Percentiles rank a stretch among this genome's conserved stretches.
phyloP scores from a whole-genome alignment of 2,329 filamentous ascomycete genomes.

The Fusarium heterosporum region DNA sequence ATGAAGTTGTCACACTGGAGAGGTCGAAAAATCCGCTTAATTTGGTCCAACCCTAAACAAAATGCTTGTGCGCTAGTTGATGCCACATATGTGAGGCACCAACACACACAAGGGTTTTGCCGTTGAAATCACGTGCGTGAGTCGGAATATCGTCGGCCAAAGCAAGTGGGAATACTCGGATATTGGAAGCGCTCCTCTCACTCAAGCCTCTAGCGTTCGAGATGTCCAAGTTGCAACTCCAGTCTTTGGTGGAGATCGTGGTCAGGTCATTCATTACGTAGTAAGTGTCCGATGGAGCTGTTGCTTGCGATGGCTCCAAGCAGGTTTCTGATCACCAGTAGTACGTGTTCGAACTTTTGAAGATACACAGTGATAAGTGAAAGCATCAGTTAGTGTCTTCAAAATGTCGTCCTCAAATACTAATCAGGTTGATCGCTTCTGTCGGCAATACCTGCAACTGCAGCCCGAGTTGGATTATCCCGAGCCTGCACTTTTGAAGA shows the following conservation, averaged over 20 bases:
- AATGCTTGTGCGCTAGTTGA: constrained; percentile 18
- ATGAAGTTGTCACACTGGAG: constrained; percentile 50
- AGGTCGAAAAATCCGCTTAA: constrained; percentile 56
- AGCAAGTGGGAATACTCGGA: neutral
- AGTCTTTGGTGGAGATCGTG: constrained; percentile 39
- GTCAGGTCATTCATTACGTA: constrained; percentile 18
- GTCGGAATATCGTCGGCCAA: constrained; percentile 33
- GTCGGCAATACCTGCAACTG: constrained; percentile 83
- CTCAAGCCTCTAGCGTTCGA: constrained; percentile 10
- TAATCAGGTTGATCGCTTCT: constrained; percentile 63
- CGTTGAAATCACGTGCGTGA: constrained; percentile 32
- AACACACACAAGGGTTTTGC: constrained; percentile 24
- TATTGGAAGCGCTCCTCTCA: constrained; percentile 10
- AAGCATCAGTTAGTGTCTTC: neutral
- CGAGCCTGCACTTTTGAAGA: constrained; percentile 65
- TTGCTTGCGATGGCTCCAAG: constrained; percentile 15
- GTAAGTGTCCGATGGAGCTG: constrained; percentile 27
- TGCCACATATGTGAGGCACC: constrained; percentile 38
- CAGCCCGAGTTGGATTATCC: constrained; percentile 75
- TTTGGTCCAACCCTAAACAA: constrained; percentile 62
- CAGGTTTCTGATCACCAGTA: constrained; percentile 23
- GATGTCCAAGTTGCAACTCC: constrained; percentile 34
- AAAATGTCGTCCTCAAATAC: constrained; percentile 35
- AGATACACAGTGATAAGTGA: neutral
- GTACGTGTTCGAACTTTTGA: constrained; percentile 6